These are phyloP conservation scores for Coleophoma eucalyptorum DNA, from an alignment of 2,329 filamentous ascomycete genomes.

Conservation along the genomic window DNA sequence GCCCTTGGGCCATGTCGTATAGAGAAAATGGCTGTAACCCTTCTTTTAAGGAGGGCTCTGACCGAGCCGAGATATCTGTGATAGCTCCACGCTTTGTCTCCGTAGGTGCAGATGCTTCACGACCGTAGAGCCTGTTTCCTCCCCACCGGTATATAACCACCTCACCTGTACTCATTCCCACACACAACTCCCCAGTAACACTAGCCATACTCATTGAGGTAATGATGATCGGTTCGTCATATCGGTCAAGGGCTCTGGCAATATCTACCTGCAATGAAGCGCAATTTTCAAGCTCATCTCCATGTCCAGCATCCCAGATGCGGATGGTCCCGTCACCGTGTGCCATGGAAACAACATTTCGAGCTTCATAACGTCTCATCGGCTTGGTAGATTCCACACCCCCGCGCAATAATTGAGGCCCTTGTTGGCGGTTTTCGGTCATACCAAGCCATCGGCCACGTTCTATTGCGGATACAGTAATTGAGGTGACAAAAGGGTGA, in stretches of 20 bases:
- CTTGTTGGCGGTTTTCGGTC: conserved; percentile 77
- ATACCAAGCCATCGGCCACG: conserved; percentile 85
- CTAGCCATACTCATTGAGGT: conserved; percentile 76
- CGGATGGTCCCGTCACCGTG: conserved; percentile 91
- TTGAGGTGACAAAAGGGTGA: conserved; percentile 79
- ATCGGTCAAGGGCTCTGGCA: conserved; percentile 75
- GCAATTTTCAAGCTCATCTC: conserved; percentile 88
- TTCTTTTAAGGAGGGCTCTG: conserved; percentile 71
- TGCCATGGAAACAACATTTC: conserved; percentile 81
- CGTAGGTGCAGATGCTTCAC: conserved; percentile 47
- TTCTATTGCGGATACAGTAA: conserved; percentile 69
- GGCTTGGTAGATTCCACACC: conserved; percentile 69
- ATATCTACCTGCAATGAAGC: conserved; percentile 81
- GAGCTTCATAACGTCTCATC: conserved; percentile 72
- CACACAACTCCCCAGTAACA: conserved; percentile 79
- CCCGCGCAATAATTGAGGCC: conserved; percentile 74
- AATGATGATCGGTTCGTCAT: conserved; percentile 66
- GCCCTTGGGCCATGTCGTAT: conserved; percentile 78
- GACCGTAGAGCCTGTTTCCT: conserved; percentile 69
- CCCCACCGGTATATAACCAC: conserved; percentile 85
- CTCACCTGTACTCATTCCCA: conserved; percentile 80
- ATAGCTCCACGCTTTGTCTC: conserved; percentile 65
- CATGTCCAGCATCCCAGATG: conserved; percentile 88
- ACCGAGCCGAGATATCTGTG: conserved; percentile 68
- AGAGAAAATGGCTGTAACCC: conserved; percentile 77